Evolutionary conservation across 2,329 filamentous ascomycete species (phyloP), one percentile per base, ranked within the genome.

Genomic region (Lachnum nothofagi): DNA sequence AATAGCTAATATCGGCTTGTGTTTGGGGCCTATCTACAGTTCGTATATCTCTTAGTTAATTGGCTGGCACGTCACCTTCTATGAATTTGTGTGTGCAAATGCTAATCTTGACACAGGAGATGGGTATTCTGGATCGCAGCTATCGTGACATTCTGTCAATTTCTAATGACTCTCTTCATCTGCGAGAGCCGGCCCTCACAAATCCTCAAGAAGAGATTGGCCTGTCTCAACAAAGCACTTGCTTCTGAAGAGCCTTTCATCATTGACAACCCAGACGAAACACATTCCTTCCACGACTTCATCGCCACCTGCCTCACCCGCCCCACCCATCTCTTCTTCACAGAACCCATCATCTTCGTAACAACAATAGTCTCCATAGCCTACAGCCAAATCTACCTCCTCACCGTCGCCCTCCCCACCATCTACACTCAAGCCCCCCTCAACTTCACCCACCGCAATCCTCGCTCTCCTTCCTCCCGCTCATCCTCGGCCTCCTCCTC

Each of bases 301-400:
- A 53, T 67, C 10, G 65, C 64, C 34, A 60, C 68, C 4, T 65
- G 68, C n/a, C 63, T 74, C 29, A 54, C 67, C 43, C 62, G 70
- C n/a, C 72, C 72, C 2, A 53, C 69, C 2, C 61, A 61, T 5
- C 65, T 77, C 5, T 68, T 75, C 47, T 66, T 69, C 54, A 71
- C 68, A 2, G 72, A 77, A 44, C 73, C 73, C 0, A 69, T 77
- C 33, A 68, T 76, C 23, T 66, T 70, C 31, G 65, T 71, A 9
- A 65, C 72, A 0, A 60, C 72, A 19, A 70, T 76, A 53, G 70
- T 66, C 7, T 69, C 69, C 7, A 60, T 70, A 14, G 67, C 68
- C 5, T 73, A 70, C 54, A 71, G 67, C 0, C 61, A 76, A n/a
- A 69, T 76, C 22, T 77, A 76, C 51, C 67, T 75, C 3, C 73